These are phyloP conservation scores for Populus euphratica DNA, from an alignment of 345 rosid genomes.

Conservation along the genomic window DNA sequence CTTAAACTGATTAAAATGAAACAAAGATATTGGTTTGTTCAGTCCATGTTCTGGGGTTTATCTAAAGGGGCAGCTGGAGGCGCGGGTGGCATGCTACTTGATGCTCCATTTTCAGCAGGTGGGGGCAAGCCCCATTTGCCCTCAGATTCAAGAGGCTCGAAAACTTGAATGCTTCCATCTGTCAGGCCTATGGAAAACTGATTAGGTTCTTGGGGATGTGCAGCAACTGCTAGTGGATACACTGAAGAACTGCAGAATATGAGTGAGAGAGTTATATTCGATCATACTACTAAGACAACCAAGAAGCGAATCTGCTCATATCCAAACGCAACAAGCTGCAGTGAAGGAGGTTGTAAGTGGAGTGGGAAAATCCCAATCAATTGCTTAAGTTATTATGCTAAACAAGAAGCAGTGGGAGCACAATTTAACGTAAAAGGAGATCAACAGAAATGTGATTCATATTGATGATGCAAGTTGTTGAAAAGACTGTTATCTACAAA, in stretches of 20 bases:
- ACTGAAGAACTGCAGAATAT: slow-evolving; percentile 13
- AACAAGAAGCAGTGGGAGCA: neutral
- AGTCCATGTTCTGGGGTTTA: slow-evolving; percentile 8
- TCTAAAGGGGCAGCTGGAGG: neutral
- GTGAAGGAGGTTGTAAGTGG: neutral
- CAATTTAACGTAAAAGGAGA: too few species aligned
- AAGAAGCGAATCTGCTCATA: neutral
- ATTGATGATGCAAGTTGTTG: neutral
- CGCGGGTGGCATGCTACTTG: neutral
- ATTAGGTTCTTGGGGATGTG: slow-evolving; percentile 71
- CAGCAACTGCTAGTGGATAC: slow-evolving; percentile 52
- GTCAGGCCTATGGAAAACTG: slow-evolving; percentile 64
- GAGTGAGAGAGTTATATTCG: neutral
- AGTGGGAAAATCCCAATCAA: neutral
- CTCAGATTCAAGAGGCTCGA: slow-evolving; percentile 58
- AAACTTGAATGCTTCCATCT: slow-evolving; percentile 57
- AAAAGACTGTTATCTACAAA: neutral
- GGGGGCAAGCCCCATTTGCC: slow-evolving; percentile 53
- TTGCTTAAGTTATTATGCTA: neutral
- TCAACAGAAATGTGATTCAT: neutral
- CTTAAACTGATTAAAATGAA: neutral
- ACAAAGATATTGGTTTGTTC: neutral
- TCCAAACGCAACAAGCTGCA: too few species aligned
- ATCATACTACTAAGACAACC: neutral
- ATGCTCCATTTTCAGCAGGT: slow-evolving; percentile 41